Base-by-base conservation (phyloP, 208 protist genomes). In the Trypanosoma congolense region DNA sequence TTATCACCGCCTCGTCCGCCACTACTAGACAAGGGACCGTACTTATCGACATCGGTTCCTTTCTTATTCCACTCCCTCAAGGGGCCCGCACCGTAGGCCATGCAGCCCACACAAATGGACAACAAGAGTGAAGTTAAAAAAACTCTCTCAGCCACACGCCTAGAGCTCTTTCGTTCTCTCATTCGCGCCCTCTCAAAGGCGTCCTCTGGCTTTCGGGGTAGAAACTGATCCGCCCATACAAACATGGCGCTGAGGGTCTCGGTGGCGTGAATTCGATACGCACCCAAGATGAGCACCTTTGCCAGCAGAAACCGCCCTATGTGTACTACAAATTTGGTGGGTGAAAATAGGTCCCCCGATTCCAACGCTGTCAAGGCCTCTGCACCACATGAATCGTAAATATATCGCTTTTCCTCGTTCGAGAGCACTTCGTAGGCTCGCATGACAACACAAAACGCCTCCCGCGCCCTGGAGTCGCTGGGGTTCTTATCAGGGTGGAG, bases 381-480 rank as follows among this genome's bases (percentile, higher is more conserved):
- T 22, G 16, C 47, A 22, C 73, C 73, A 24, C 28, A 2, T 24
- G 41, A 44, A 67, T 98, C 96, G 66, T 99, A 99, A 9, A 97
- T 42, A 21, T 63, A 29, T 21, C 94, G 75, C 54, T 96, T 87
- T 43, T 92, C 36, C n/a, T 28, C 19, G 47, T 98, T 86, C 30
- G 50, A 76, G 4, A 99, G 73, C 2, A 98, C 80, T 19, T 96
- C 85, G 66, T 98, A 99, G 3, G 96, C 96, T 16, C 80, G 48
- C 25, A 59, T 79, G 26, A 98, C 86, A 9, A 69, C 56, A 26
- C 65, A 30, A 58, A 75, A 92, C 12, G 69, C 70, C 25, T 71
- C 51, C 14, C 22, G 59, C n/a, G 84, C 86, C 3, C 82, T 52
- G 28, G 56, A 50, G 44, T 72, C 70, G 28, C 59, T 31, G 3